A percentile compares a stretch with the other conserved stretches of the same genome.
These are phyloP conservation scores for Melanogaster broomeanus DNA, from an alignment of 768 basidiomycete species.

Conservation along the genomic window DNA sequence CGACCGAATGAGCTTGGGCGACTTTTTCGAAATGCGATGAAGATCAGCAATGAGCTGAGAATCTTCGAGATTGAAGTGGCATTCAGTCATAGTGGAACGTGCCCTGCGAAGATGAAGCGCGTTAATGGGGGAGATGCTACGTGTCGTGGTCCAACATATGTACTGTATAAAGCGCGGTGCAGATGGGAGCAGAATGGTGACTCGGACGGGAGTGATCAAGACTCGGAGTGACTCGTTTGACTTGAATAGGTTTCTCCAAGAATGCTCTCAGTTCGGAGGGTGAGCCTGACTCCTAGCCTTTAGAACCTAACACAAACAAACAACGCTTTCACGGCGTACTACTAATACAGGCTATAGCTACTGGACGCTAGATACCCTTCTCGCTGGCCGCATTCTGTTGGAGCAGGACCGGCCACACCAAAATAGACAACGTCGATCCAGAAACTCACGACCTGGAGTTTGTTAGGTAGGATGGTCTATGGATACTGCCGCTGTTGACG, in stretches of 20 bases:
- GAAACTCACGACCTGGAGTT: too few species aligned
- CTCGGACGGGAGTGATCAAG: neutral
- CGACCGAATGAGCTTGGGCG: constrained; percentile 67
- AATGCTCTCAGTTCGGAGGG: too few species aligned
- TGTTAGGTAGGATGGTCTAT: too few species aligned
- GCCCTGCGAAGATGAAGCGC: neutral
- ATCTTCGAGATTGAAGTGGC: constrained; percentile 41
- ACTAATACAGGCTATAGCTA: too few species aligned
- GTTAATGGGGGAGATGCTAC: constrained; percentile 4
- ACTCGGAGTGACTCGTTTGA: constrained; percentile 8
- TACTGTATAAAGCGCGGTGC: constrained; percentile 5
- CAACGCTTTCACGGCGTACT: too few species aligned
- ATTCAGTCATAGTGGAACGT: constrained; percentile 18
- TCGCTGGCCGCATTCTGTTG: too few species aligned
- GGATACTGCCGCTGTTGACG: too few species aligned
- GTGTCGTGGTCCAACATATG: constrained; percentile 12
- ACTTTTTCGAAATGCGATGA: constrained; percentile 49
- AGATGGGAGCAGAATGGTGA: constrained; percentile 4
- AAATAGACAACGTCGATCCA: too few species aligned
- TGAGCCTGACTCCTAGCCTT: too few species aligned
- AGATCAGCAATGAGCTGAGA: constrained; percentile 63
- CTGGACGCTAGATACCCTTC: too few species aligned
- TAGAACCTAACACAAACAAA: neutral
- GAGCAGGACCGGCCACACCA: too few species aligned
- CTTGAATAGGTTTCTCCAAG: neutral